Evolutionary conservation across 805 yeast genomes (phyloP).

Genomic region (Ogataea nonfermentans): DNA sequence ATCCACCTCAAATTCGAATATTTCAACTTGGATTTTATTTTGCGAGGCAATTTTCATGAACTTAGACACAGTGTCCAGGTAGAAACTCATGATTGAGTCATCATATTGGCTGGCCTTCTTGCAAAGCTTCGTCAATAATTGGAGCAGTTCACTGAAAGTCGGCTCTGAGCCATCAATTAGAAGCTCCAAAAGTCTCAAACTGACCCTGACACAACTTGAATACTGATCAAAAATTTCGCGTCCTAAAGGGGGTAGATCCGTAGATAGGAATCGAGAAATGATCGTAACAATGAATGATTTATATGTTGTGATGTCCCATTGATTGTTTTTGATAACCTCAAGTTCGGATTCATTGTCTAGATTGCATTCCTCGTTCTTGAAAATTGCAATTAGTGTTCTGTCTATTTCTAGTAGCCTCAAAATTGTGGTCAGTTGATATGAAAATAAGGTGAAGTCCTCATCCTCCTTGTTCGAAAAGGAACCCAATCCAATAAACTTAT

Average conservation of each 20-base stretch:
- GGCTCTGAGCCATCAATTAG: slow-evolving; percentile 58
- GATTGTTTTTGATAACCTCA: slow-evolving; percentile 40
- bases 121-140: slow-evolving; percentile 18
- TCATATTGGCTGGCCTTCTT: slow-evolving; percentile 9
- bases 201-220: slow-evolving; percentile 39
- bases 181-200: slow-evolving; percentile 44
- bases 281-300: slow-evolving; percentile 51
- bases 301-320: slow-evolving; percentile 59
- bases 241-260: slow-evolving; percentile 22
- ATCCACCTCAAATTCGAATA: slow-evolving; percentile 20
- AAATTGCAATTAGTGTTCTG: slow-evolving; percentile 41
- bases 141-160: slow-evolving; percentile 40
- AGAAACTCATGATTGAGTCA: slow-evolving; percentile 21
- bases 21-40: slow-evolving; percentile 11
- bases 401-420: slow-evolving; percentile 51
- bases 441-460: slow-evolving; percentile 63
- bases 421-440: slow-evolving; percentile 58
- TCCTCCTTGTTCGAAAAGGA: slow-evolving; percentile 31
- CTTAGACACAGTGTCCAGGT: slow-evolving; percentile 23
- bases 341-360: slow-evolving; percentile 45
- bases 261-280: slow-evolving; percentile 44
- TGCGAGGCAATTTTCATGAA: slow-evolving; percentile 28
- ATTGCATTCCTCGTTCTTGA: slow-evolving; percentile 58
- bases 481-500: slow-evolving; percentile 28
- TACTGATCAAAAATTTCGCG: slow-evolving; percentile 28